A percentile compares a stretch with the other conserved stretches of the same genome.
phyloP scores from a whole-genome alignment of 2,329 filamentous ascomycete genomes.

The Colletotrichum falcatum region DNA sequence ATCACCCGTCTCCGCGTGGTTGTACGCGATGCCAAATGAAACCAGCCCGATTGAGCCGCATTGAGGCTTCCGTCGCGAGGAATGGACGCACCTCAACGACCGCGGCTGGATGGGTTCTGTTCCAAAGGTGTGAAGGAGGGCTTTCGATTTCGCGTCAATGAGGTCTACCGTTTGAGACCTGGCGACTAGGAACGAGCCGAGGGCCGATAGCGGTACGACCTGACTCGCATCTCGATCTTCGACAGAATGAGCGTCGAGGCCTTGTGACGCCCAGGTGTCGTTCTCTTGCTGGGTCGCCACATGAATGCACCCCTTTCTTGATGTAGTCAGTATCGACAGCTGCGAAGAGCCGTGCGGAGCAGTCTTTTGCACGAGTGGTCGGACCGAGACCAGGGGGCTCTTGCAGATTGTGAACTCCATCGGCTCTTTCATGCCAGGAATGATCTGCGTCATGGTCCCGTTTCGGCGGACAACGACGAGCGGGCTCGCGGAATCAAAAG shows the following conservation, averaged over 20 bases:
- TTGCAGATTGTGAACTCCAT: constrained; percentile 63
- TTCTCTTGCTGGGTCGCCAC: constrained; percentile 54
- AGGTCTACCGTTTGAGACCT: constrained; percentile 70
- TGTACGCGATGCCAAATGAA: constrained; percentile 74
- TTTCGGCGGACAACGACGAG: constrained; percentile 74
- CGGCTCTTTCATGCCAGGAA: constrained; percentile 57
- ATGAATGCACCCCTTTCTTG: constrained; percentile 63
- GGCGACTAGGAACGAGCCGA: constrained; percentile 72
- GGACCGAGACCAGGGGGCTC: constrained; percentile 64
- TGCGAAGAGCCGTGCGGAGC: constrained; percentile 42
- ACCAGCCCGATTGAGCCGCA: constrained; percentile 68
- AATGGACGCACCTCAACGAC: constrained; percentile 71
- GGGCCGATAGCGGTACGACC: constrained; percentile 67
- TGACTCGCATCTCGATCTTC: constrained; percentile 63
- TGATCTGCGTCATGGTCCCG: constrained; percentile 71
- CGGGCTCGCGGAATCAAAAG: constrained; percentile 53
- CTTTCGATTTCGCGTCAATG: constrained; percentile 55
- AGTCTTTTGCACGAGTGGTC: constrained; percentile 60
- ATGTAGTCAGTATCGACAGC: constrained; percentile 59
- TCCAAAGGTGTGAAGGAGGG: constrained; percentile 70
- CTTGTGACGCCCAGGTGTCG: constrained; percentile 62
- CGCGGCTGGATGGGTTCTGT: constrained; percentile 69
- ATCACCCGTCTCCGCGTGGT: constrained; percentile 67
- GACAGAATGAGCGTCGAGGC: constrained; percentile 55
- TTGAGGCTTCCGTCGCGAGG: constrained; percentile 61